Evolutionary conservation across 2,329 filamentous ascomycete genomes (phyloP), one percentile per base, ranked within the genome.

Genomic region (Chaetomiaceae sp.): DNA sequence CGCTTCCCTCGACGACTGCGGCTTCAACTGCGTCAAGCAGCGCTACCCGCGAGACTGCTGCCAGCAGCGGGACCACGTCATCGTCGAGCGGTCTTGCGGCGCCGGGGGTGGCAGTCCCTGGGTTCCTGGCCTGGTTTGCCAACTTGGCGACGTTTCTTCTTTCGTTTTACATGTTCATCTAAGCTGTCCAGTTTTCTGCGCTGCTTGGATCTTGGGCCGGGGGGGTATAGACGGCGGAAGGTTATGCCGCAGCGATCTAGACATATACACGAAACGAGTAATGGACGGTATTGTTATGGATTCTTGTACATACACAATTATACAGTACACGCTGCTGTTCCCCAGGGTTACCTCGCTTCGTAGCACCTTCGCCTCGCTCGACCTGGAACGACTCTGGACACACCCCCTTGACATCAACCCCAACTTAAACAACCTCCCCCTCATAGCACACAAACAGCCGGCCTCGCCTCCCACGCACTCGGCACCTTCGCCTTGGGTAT

Each of bases 81-180:
- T 40, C n/a, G n/a, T 56, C 55, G 7, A 20, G 37, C 11, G 54
- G 22, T n/a, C 29, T 56, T 7, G 59, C 54, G 7, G 36, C 42
- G 11, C 51, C 25, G 8, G 46, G 45, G 12, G 37, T n/a, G 3
- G 34, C 45, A 6, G 40, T 44, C 5, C 51, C 55, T 8, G 59
- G 59, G 0, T 14, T 55, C 14, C 8, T 53, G 3, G 45, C 38
- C 37, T 58, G 59, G 60, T n/a, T 54, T 17, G 57, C 52, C 1
- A 57, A 55, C 31, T 25, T 55, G 12, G 43, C 38, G 11, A 52
- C 53, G 0, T 53, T 59, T 29, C 17, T 61, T 14, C 48, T 60
- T 6, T 60, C 56, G 0, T 53, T 61, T 31, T 58, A 57, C 36
- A 20, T 57, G 17, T 23, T 59, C 14, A 23, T 59, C 20, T 62